Evolutionary conservation across 192 early-diverging fungal genomes (phyloP).

Genomic region (Coemansia sp.): DNA sequence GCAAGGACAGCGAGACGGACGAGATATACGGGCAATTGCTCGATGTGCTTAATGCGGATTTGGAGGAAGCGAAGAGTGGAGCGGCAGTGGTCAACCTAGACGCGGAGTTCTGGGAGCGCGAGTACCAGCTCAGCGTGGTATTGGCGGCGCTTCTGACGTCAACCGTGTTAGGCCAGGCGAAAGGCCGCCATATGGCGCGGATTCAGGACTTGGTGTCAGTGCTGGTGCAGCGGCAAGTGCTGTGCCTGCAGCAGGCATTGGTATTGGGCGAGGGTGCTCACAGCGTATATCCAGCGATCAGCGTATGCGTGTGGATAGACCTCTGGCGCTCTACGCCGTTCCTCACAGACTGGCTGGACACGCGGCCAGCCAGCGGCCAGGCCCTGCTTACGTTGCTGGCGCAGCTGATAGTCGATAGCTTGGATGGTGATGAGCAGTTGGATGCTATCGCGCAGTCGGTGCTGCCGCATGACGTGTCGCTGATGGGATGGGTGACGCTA

Average conservation of each 20-base stretch:
- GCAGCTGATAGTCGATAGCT: conserved; percentile 8
- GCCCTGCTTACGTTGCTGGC: conserved; percentile 18
- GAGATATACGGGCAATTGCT: conserved; percentile 17
- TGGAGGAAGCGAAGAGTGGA: conserved; percentile 15
- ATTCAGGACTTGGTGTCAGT: conserved; percentile 40
- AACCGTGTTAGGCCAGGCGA: background rate
- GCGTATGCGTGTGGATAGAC: conserved; percentile 44
- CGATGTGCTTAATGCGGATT: conserved; percentile 21
- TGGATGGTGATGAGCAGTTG: background rate
- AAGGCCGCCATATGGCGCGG: background rate
- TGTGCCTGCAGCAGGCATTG: conserved; percentile 29
- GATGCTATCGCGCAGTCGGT: conserved; percentile 10
- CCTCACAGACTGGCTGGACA: background rate
- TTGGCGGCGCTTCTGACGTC: conserved; percentile 31
- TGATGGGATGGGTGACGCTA: conserved; percentile 46
- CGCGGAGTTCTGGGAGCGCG: conserved; percentile 46
- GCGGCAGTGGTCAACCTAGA: conserved; percentile 16
- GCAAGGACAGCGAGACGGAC: background rate
- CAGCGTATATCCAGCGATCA: conserved; percentile 26
- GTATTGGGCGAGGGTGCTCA: background rate
- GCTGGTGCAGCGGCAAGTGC: conserved; percentile 26
- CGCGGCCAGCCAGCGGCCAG: background rate
- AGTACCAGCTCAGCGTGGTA: conserved; percentile 41
- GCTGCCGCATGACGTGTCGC: conserved; percentile 42
- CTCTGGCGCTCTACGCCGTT: conserved; percentile 38